Base-by-base conservation (phyloP, 2,329 filamentous ascomycete genomes). In the Daldinia eschscholtzii region DNA sequence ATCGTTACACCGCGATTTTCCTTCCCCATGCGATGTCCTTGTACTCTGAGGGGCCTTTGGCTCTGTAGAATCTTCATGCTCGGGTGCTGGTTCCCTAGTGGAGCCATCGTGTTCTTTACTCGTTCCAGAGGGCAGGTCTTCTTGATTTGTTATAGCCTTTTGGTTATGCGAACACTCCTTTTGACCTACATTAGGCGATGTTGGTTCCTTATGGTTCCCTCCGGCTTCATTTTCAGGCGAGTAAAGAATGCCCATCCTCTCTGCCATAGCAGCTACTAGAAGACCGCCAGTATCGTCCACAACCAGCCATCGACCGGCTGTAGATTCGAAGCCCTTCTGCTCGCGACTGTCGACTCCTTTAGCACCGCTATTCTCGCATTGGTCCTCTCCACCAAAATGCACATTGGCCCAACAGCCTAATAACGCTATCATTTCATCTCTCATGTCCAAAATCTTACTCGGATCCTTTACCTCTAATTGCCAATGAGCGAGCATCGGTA, bases 321-420 rank as follows among this genome's bases (percentile, higher is more conserved):
- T 37, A 12, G 71, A 65, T 41, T 78, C 71, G 18, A 64, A 55
- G 42, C 73, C 71, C 26, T 72, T 61, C 6, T 75, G 70, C 6
- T 73, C 65, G 7, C 46, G 1, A 26, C 71, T 70, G 6, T 72
- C 74, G 3, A 74, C 73, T 60, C 76, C 74, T n/a, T 73, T 71
- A 6, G 64, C 66, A 10, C 70, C 61, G 20, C 73, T 74, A 20
- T 74, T 61, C 18, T 65, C 72, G 57, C 44, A 65, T 52, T 74
- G 73, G 26, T 81, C 79, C 15, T 79, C 75, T 2, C 81, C 87
- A n/a, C 85, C 86, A 72, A 90, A 93, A 79, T 97, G 93, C 1
- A 97, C 90, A 79, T 99, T 97, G 0, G 91, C 92, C 93, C 94
- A 98, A 78, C 93, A 96, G 6, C 91, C 92, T 13, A 97, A 83